These are phyloP conservation scores for Entonaema liquescens DNA, from an alignment of 495 filamentous ascomycete genomes.

Conservation along the genomic window DNA sequence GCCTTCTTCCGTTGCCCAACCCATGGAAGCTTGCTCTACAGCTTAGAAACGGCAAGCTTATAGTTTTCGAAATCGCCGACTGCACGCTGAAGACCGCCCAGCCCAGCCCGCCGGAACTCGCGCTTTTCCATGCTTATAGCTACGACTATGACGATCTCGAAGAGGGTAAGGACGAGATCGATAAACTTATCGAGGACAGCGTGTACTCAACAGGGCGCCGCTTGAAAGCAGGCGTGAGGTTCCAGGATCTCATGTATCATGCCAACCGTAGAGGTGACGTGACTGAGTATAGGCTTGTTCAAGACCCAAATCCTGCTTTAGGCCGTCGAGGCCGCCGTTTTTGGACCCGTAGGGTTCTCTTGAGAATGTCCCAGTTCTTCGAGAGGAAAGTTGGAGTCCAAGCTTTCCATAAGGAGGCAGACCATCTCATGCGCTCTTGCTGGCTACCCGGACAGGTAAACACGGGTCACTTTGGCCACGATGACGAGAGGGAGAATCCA, in stretches of 20 bases:
- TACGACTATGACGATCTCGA: too few relatives aligned
- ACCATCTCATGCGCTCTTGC: slow-evolving; percentile 3
- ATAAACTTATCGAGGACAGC: not conserved
- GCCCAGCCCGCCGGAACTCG: not conserved
- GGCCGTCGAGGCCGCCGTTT: not conserved
- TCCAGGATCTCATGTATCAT: not conserved
- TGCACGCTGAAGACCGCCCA: not conserved
- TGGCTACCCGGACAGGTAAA: not conserved
- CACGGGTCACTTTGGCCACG: not conserved
- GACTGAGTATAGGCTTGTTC: not conserved
- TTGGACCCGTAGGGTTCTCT: not conserved
- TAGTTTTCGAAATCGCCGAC: slow-evolving; percentile 9
- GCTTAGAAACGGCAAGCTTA: slow-evolving; percentile 5
- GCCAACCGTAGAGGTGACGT: not conserved
- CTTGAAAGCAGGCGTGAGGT: not conserved
- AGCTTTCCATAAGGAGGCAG: not conserved
- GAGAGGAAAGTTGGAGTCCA: not conserved
- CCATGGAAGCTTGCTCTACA: slow-evolving; percentile 17
- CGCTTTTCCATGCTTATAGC: not conserved
- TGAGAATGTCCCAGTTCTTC: not conserved
- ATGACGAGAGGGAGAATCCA: not conserved
- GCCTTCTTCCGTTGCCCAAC: not conserved
- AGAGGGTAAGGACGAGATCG: not conserved
- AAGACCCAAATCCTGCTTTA: too few relatives aligned
- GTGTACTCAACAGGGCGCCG: not conserved